Conservation (phyloP, 140 eudicot species). For the Bidens hawaiensis region DNA sequence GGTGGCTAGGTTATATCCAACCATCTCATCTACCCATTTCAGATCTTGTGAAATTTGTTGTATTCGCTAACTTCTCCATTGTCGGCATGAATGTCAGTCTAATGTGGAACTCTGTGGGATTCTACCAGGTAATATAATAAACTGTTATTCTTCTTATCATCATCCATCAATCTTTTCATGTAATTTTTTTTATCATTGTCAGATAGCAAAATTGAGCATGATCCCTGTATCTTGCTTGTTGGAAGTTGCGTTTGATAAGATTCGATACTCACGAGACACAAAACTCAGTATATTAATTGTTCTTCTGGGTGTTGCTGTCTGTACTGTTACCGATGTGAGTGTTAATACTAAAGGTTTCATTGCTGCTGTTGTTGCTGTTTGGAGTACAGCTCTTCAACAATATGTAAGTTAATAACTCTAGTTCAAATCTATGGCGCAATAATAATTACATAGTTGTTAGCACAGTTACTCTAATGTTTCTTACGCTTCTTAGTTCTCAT, state of each 20-base stretch:
- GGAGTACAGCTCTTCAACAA: constrained; percentile 94
- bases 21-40: constrained; percentile 65
- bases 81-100: constrained; percentile 96
- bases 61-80: constrained; percentile 85
- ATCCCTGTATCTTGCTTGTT: constrained; percentile 89
- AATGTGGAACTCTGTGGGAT: constrained; percentile 98
- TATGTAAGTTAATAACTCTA: constrained; percentile 54
- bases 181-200: constrained; percentile 20
- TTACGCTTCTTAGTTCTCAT: too few species aligned
- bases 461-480: too few species aligned
- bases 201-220: constrained; percentile 97
- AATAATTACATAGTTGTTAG: too few species aligned
- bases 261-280: constrained; percentile 80
- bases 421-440: too few species aligned
- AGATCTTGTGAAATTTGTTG: constrained; percentile 64
- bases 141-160: not conserved
- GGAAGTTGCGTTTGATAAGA: constrained; percentile 72
- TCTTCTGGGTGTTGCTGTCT: constrained; percentile 83
- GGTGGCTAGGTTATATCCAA: constrained; percentile 75
- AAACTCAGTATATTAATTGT: constrained; percentile 72
- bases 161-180: not conserved
- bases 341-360: constrained; percentile 82
- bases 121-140: constrained; percentile 63
- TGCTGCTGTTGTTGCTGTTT: constrained; percentile 87
- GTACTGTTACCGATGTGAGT: constrained; percentile 91